Evolutionary conservation across 441 rosid genomes (phyloP).

Genomic region (Breynia disticha): DNA sequence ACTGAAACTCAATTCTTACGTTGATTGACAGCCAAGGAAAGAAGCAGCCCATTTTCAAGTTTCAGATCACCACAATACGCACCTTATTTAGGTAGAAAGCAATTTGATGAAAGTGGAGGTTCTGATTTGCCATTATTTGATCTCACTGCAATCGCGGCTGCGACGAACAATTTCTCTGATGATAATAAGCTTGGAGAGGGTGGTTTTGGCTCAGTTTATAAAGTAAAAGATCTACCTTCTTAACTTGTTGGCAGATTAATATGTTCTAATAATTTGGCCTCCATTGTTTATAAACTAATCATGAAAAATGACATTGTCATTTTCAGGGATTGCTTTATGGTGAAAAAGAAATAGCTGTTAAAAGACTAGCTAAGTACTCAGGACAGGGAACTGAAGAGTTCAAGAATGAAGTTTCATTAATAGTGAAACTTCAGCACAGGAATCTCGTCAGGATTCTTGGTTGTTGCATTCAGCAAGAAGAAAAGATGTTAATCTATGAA

Average conservation of each 20-base stretch:
- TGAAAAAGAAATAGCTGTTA: constrained; percentile 41
- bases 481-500: constrained; percentile 42
- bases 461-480: constrained; percentile 32
- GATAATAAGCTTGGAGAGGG: constrained; percentile 11
- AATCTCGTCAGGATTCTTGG: constrained; percentile 42
- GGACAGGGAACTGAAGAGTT: constrained; percentile 47
- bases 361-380: constrained; percentile 36
- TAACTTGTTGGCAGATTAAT: not conserved
- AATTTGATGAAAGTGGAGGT: not conserved
- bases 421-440: constrained; percentile 44
- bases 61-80: not conserved
- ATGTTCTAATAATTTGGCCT: not conserved
- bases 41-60: not conserved
- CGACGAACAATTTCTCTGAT: constrained; percentile 9
- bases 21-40: not conserved
- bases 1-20: no score
- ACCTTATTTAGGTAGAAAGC: not conserved
- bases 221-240: not conserved
- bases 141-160: constrained; percentile 1
- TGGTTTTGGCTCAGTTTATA: constrained; percentile 9
- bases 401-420: constrained; percentile 36
- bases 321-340: constrained; percentile 12
- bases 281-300: not conserved
- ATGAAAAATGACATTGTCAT: not conserved
- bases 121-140: constrained; percentile 8